Base-by-base conservation (phyloP, 2,329 filamentous ascomycete genomes). In the Aspergillus tanneri region DNA sequence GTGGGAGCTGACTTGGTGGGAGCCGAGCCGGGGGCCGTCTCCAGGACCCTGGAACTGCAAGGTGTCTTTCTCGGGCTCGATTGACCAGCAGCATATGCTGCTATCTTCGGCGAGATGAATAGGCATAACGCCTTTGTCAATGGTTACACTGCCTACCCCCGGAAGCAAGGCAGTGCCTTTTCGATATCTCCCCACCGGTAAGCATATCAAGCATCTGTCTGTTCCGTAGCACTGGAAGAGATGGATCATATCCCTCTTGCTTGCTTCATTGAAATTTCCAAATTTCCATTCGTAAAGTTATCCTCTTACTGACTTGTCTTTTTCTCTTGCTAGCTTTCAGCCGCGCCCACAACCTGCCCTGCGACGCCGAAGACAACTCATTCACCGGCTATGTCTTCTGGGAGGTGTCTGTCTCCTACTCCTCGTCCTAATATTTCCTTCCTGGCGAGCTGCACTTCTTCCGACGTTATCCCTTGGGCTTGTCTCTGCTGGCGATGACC, bases 141-240 rank as follows among this genome's bases (percentile, higher is more conserved):
- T 76, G 91, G 90, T 69, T 73, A 79, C 59, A 70, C 74, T 55
- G 77, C 77, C 66, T 91, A 91, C 70, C 86, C 87, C 55, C 80
- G 85, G 56, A 81, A 80, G 52, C 85, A 85, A 62, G 76, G 74
- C 61, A 75, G 73, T 65, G 88, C 86, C 37, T 92, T 95, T 68
- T 89, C 90, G 58, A 91, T 95, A 64, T 90, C 88, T 60, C 88
- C 90, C 59, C 90, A 96, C 71, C 88, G 89, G 87, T 95, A 82
- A 64, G 79, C 65, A 21, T 18, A 27, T n/a, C 30, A 14, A 22
- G n/a, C 41, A 9, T 43, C 7, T 11, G 3, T 14, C 5, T 24
- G n/a, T 12, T 10, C 14, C 14, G 16, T 34, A 10, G 9, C 30
- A 6, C 28, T 34, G 7, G 30, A 18, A 10, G 30, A 12, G 14